phyloP scores from a whole-genome alignment of 1,284 basidiomycete genomes.

The Pulveroboletus sp. region DNA sequence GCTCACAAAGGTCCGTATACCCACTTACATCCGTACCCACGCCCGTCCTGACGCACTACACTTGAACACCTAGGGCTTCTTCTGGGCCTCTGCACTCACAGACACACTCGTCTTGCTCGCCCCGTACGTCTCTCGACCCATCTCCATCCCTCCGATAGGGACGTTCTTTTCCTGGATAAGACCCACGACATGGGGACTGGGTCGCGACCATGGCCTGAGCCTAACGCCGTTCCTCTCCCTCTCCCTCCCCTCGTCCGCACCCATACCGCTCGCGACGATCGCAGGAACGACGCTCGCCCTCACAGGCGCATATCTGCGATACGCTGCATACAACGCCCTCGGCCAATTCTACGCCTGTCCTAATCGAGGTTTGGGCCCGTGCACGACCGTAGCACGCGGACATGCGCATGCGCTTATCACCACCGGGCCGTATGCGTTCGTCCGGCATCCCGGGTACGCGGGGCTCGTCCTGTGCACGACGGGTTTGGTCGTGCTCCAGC shows the following conservation, averaged over 20 bases:
- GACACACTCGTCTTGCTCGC: slow-evolving; percentile 16
- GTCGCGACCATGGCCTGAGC: no score
- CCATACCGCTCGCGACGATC: slow-evolving; percentile 4
- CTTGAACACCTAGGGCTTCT: slow-evolving; percentile 21
- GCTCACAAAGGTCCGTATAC: slow-evolving; percentile 21
- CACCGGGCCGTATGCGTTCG: slow-evolving; percentile 29
- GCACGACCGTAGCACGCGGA: neutral
- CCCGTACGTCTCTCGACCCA: slow-evolving; percentile 3
- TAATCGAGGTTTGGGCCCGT: slow-evolving; percentile 12
- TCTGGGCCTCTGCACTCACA: slow-evolving; percentile 21
- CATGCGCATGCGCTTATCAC: slow-evolving; percentile 33
- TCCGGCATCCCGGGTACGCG: slow-evolving; percentile 37
- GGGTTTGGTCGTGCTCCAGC: slow-evolving; percentile 15
- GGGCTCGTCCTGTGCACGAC: slow-evolving; percentile 20
- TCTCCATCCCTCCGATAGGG: neutral
- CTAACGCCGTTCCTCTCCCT: neutral
- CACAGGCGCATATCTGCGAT: slow-evolving; percentile 22
- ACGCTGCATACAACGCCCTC: slow-evolving; percentile 23
- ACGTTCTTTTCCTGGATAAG: neutral
- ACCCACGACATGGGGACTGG: neutral
- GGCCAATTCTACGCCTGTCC: slow-evolving; percentile 31
- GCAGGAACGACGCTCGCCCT: slow-evolving; percentile 20
- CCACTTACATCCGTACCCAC: no score
- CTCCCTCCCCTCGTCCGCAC: neutral
- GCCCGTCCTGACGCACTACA: neutral